These are phyloP conservation scores for Vitis cinerea DNA, from an alignment of 164 flowering plant species.

Conservation along the genomic window DNA sequence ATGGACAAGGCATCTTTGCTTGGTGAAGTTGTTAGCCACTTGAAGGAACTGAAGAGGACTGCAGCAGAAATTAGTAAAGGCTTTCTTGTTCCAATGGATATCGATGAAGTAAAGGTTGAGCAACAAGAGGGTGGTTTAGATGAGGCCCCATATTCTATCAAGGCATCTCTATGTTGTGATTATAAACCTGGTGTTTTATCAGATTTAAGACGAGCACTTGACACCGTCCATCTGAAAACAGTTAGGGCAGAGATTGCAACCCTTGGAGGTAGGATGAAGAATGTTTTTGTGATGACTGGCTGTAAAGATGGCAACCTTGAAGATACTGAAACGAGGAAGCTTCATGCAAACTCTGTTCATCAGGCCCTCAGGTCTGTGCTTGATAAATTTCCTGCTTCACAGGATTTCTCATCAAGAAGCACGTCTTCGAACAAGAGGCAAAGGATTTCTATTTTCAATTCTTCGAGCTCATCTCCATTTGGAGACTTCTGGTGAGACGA, in stretches of 20 bases:
- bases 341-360: constrained; percentile 12
- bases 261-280: constrained; percentile 21
- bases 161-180: constrained; percentile 27
- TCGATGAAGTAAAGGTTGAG: constrained; percentile 30
- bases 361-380: constrained; percentile 15
- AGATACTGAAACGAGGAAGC: not conserved
- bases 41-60: constrained; percentile 33
- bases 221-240: constrained; percentile 18
- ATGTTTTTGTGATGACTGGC: constrained; percentile 10
- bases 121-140: constrained; percentile 4
- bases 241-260: constrained; percentile 29
- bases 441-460: constrained; percentile 13
- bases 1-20: constrained; percentile 49
- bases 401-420: constrained; percentile 9
- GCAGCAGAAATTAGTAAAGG: constrained; percentile 25
- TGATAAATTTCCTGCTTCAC: constrained; percentile 14
- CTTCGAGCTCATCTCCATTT: constrained; percentile 2
- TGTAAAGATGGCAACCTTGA: constrained; percentile 6
- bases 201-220: constrained; percentile 20
- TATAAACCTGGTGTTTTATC: constrained; percentile 23
- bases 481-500: not conserved
- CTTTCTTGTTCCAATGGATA: constrained; percentile 20
- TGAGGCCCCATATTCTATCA: constrained; percentile 6
- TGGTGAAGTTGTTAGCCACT: constrained; percentile 34
- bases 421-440: constrained; percentile 18